Percentiles rank a stretch among this genome's conserved stretches.
phyloP scores from a whole-genome alignment of 768 basidiomycete species.

The Lentinus brumalis region DNA sequence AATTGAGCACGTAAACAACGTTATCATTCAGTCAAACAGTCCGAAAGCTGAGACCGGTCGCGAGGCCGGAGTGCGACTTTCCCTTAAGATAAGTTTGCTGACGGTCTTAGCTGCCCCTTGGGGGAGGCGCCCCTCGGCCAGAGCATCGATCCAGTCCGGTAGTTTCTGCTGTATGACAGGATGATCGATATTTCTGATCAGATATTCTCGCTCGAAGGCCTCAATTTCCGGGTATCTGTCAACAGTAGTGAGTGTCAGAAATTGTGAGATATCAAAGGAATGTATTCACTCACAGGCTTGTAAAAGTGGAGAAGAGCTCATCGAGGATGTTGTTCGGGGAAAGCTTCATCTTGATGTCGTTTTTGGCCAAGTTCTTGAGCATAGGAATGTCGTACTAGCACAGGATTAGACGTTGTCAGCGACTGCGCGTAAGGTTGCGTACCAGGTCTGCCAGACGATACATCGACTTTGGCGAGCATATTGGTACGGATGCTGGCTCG shows the following conservation, averaged over 20 bases:
- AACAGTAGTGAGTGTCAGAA: not conserved
- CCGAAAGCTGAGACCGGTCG: too few species aligned
- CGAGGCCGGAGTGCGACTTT: too few species aligned
- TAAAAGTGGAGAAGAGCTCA: conserved; percentile 6
- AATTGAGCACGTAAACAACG: too few species aligned
- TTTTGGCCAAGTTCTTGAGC: not conserved
- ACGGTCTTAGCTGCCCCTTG: not conserved
- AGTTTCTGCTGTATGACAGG: not conserved
- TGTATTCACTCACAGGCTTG: not conserved
- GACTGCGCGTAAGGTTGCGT: not conserved
- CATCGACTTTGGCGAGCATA: conserved; percentile 11
- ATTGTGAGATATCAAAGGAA: not conserved
- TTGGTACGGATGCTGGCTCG: not conserved
- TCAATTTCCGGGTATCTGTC: conserved; percentile 7
- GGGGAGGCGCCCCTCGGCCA: not conserved
- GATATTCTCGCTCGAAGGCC: conserved; percentile 1
- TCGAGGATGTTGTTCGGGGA: conserved; percentile 2
- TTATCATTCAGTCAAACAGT: too few species aligned
- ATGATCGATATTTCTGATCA: not conserved
- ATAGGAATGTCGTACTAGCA: conserved; percentile 1
- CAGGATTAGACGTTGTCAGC: not conserved
- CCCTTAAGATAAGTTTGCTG: not conserved
- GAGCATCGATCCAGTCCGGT: not conserved
- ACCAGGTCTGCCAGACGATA: conserved; percentile 10
- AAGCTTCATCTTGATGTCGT: conserved; percentile 1